Evolutionary conservation across 768 basidiomycete genomes (phyloP).

Genomic region (Mycena floridula): DNA sequence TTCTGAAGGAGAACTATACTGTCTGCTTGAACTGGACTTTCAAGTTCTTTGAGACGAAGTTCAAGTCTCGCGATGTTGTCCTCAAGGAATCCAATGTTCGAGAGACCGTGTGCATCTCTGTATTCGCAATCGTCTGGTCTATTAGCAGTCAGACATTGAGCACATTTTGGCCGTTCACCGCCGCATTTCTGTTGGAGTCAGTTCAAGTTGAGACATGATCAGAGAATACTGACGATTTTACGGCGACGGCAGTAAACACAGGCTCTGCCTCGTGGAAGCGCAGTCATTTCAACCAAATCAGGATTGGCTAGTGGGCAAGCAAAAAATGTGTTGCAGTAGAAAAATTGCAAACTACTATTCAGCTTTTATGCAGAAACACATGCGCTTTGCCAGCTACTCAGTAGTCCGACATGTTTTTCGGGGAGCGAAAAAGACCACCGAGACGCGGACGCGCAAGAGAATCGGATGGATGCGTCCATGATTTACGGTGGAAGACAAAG

Average conservation of each 20-base stretch:
- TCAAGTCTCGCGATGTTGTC: slow-evolving; percentile 42
- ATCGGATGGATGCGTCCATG: no score
- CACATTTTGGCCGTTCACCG: slow-evolving; percentile 45
- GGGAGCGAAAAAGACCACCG: no score
- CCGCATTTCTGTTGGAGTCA: slow-evolving; percentile 42
- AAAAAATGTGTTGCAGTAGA: no score
- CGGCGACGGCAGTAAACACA: slow-evolving; percentile 9
- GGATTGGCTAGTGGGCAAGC: no score
- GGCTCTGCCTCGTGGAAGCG: slow-evolving; percentile 9
- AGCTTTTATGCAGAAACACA: no score
- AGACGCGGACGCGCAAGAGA: no score
- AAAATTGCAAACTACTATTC: no score
- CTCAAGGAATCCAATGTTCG: slow-evolving; percentile 44
- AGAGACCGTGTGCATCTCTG: slow-evolving; percentile 35
- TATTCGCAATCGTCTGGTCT: slow-evolving; percentile 59
- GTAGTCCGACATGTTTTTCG: no score
- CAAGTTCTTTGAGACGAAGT: slow-evolving; percentile 37
- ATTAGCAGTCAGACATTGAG: slow-evolving; percentile 40
- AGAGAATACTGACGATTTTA: slow-evolving; percentile 7
- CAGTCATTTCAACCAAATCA: no score
- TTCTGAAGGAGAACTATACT: slow-evolving; percentile 26
- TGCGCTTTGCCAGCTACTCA: no score
- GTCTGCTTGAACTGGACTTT: slow-evolving; percentile 24
- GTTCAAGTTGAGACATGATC: neutral
- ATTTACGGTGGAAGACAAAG: no score